phyloP scores from a whole-genome alignment of 1,139 yeast species.

The Yamadazyma jaroonii region DNA sequence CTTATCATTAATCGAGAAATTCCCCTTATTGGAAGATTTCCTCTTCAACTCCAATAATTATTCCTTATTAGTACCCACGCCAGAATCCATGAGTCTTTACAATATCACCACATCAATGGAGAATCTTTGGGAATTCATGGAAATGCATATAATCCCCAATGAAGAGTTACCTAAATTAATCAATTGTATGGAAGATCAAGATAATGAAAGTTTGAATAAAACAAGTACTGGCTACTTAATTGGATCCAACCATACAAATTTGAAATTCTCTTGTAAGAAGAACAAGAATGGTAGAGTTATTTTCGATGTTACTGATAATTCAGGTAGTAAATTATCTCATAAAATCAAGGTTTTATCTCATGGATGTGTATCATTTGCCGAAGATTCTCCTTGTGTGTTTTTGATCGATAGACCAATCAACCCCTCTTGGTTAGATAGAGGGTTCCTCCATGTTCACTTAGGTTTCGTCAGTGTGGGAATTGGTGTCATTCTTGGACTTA shows the following conservation, averaged over 20 bases:
- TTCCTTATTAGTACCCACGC: conserved; percentile 75
- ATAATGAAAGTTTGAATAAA: neutral
- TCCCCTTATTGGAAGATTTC: conserved; percentile 24
- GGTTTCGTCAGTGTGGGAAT: conserved; percentile 67
- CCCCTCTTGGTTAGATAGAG: conserved; percentile 51
- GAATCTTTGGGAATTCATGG: conserved; percentile 53
- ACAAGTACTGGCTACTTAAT: conserved; percentile 8
- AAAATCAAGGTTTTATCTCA: conserved; percentile 63
- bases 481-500: conserved; percentile 61
- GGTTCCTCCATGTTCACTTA: conserved; percentile 53
- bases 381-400: conserved; percentile 55
- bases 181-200: conserved; percentile 20
- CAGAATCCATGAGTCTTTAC: conserved; percentile 51
- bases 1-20: conserved; percentile 42
- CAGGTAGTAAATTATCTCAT: conserved; percentile 46
- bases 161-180: conserved; percentile 36
- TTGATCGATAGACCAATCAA: conserved; percentile 64
- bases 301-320: conserved; percentile 9
- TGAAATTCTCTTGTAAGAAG: conserved; percentile 10
- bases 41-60: conserved; percentile 20
- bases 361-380: conserved; percentile 56
- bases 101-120: conserved; percentile 47
- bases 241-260: conserved; percentile 9
- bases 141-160: conserved; percentile 68
- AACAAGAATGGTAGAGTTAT: conserved; percentile 9